Base-by-base conservation (phyloP, 805 yeast species). In the Schwanniomyces pseudopolymorphus region DNA sequence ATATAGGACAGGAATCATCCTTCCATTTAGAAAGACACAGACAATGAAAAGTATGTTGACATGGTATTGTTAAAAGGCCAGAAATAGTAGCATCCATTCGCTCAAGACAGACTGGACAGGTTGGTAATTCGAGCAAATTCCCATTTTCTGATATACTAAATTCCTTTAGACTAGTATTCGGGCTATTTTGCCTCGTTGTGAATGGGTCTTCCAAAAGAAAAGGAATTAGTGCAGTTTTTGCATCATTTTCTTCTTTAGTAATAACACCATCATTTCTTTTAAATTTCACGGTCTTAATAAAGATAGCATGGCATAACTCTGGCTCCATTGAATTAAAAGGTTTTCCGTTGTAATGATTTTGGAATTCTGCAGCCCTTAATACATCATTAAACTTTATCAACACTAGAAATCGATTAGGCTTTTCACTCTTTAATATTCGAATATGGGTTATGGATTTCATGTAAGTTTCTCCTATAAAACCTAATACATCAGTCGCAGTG, bases 31-130 rank as follows among this genome's bases (percentile, higher is more conserved):
- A 82, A 42, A 90, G 71, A 60, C 97, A 91, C 54, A 80, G 86
- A 54, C 96, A 90, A 63, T 90, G 97, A 64, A 89, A 90, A 0
- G 96, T 88, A 61, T 90, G 97, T 60, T 89, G 96, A 52, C 97
- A 91, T 2, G 94, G 90, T 27, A 88, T 90, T 0, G 97, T 91
- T 5, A 89, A 67, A 9, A 90, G 70, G 0, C 97, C 97, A 0
- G 96, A 83, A 3, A 86, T 72, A 19, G 79, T 80, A 1, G 90
- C 74, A 59, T 90, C 97, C 85, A 90, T 83, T 49, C 95, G 72
- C 56, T 90, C 97, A 14, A 90, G 69, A 59, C 97, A 90, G 0
- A 90, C 97, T 0, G 97, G 97, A 59, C 97, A 90, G 0, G 94
- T 87, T 0, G 97, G 96, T 25, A 90, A 71, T 61, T 90, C 97